Conservation (phyloP, 2,329 filamentous ascomycete species). For the Daldinia sp. region DNA sequence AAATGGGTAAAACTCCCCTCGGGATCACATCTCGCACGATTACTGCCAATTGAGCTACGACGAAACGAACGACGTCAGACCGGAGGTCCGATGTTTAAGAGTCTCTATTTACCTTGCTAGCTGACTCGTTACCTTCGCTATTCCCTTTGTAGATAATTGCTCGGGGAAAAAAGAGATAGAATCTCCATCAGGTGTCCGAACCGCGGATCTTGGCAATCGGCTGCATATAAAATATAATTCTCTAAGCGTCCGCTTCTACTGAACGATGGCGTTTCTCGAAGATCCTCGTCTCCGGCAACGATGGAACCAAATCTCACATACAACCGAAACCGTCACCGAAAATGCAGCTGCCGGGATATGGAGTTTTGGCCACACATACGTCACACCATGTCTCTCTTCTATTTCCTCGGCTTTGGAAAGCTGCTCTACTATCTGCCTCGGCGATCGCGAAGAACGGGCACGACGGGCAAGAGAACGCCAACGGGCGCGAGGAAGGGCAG, state of each 20-base stretch:
- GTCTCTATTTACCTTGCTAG: neutral
- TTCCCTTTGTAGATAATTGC: slow-evolving; percentile 8
- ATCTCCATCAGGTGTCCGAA: slow-evolving; percentile 17
- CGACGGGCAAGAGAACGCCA: slow-evolving; percentile 73
- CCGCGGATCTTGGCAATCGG: slow-evolving; percentile 10
- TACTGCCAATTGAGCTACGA: slow-evolving; percentile 28
- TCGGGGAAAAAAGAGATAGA: neutral
- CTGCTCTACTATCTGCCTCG: slow-evolving; percentile 75
- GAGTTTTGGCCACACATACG: slow-evolving; percentile 85
- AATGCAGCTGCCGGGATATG: slow-evolving; percentile 91
- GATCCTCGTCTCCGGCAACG: slow-evolving; percentile 92
- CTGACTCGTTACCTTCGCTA: slow-evolving; percentile 4
- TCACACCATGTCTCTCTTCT: slow-evolving; percentile 79
- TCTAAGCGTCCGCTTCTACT: slow-evolving; percentile 9
- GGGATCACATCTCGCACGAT: slow-evolving; percentile 27
- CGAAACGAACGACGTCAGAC: slow-evolving; percentile 16
- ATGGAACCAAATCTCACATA: slow-evolving; percentile 91
- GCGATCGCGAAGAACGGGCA: slow-evolving; percentile 76
- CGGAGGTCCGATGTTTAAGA: slow-evolving; percentile 26
- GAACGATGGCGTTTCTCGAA: slow-evolving; percentile 67
- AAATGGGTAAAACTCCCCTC: slow-evolving; percentile 29
- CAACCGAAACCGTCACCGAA: slow-evolving; percentile 89
- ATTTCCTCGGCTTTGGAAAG: slow-evolving; percentile 73
- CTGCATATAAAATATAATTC: slow-evolving; percentile 16
- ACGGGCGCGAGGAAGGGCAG: slow-evolving; percentile 68